Evolutionary conservation across 192 early-diverging fungal genomes (phyloP).

Genomic region (Lobulomyces angularis): DNA sequence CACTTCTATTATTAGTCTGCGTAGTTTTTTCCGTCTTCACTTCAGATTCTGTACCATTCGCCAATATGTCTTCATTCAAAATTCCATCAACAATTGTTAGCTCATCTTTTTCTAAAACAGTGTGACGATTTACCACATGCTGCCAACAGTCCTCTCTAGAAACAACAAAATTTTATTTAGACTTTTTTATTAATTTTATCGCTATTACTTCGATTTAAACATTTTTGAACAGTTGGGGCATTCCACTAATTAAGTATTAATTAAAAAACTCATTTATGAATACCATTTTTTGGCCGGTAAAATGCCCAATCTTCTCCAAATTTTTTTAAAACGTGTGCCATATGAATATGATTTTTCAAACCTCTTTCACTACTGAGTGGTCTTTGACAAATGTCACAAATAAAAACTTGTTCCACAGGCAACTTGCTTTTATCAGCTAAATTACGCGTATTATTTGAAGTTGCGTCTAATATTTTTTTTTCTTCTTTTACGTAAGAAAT

Average conservation of each 20-base stretch:
- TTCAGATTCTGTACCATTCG: neutral
- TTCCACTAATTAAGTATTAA: neutral
- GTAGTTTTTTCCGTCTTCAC: constrained; percentile 3
- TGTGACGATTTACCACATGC: constrained; percentile 36
- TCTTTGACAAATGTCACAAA: too few relatives aligned
- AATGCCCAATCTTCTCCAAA: constrained; percentile 26
- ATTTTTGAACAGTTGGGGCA: too few relatives aligned
- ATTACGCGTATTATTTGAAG: too few relatives aligned
- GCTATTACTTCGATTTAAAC: too few relatives aligned
- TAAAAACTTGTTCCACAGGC: too few relatives aligned
- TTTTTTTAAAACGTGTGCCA: constrained; percentile 33
- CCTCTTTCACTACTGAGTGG: constrained; percentile 19
- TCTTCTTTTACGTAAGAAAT: too few relatives aligned
- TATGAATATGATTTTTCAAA: constrained; percentile 33
- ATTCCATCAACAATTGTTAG: constrained; percentile 7
- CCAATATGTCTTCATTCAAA: neutral
- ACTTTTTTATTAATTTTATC: too few relatives aligned
- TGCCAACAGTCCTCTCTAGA: constrained; percentile 20
- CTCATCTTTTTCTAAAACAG: constrained; percentile 15
- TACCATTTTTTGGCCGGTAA: neutral
- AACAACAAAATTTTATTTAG: constrained; percentile 10
- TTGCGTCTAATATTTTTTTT: too few relatives aligned
- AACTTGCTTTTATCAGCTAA: too few relatives aligned
- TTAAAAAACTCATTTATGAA: neutral
- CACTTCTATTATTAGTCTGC: constrained; percentile 1